A percentile compares a stretch with the other conserved stretches of the same genome.
Conservation (phyloP, 1,284 basidiomycete species). For the Mixia osmundae region DNA sequence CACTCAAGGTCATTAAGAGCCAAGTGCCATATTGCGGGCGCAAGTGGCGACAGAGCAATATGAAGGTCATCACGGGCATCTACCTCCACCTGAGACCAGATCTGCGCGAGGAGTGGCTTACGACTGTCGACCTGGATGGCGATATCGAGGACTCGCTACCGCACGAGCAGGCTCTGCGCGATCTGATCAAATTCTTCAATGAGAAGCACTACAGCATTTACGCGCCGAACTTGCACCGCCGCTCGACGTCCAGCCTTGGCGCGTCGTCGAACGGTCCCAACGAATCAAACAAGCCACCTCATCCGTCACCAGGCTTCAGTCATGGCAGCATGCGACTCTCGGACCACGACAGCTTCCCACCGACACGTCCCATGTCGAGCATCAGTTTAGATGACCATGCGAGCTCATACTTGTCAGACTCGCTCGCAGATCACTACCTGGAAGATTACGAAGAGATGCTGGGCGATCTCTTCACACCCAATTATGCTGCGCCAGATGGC, state of each 20-base stretch:
- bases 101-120: conserved; percentile 90
- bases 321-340: conserved; percentile 16
- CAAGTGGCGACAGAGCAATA: conserved; percentile 97
- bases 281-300: not conserved
- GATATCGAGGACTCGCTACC: conserved; percentile 44
- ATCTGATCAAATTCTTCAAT: conserved; percentile 78
- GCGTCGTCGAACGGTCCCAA: conserved; percentile 3
- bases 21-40: conserved; percentile 96
- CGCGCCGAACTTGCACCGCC: conserved; percentile 17
- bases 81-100: conserved; percentile 93
- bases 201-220: conserved; percentile 19
- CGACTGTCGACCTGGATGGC: conserved; percentile 76
- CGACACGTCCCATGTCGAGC: conserved; percentile 22
- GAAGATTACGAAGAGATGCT: conserved; percentile 31
- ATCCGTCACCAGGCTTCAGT: conserved; percentile 5
- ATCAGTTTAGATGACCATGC: too few species aligned
- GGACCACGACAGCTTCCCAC: conserved; percentile 30
- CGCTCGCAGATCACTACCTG: conserved; percentile 29
- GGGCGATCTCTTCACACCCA: conserved; percentile 25
- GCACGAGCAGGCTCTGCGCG: conserved; percentile 85
- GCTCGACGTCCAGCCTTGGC: conserved; percentile 7
- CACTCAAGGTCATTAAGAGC: conserved; percentile 95
- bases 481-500: conserved; percentile 10
- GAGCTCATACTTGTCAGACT: conserved; percentile 30
- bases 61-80: conserved; percentile 98